Evolutionary conservation across 305 asterid genomes (phyloP).

Genomic region (Fraxinus angustifolia): DNA sequence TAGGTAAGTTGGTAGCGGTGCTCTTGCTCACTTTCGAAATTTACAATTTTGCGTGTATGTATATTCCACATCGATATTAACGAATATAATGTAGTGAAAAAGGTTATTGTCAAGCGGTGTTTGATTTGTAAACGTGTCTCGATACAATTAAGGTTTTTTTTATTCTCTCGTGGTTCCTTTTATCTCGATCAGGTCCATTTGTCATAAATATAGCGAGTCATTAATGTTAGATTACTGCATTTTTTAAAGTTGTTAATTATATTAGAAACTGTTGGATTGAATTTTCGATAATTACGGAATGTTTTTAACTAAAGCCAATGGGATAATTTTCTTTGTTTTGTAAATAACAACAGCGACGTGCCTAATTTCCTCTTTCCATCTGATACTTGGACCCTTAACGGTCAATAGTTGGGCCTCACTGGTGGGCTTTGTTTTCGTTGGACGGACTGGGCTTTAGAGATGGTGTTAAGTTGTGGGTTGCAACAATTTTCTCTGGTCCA

Average conservation of each 20-base stretch:
- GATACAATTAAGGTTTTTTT: neutral
- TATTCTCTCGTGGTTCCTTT: no score
- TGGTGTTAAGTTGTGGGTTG: neutral
- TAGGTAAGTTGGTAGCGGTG: neutral
- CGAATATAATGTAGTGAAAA: neutral
- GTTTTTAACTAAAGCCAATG: neutral
- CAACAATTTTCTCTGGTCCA: neutral
- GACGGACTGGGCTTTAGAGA: neutral
- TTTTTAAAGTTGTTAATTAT: no score
- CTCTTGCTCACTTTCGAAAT: neutral
- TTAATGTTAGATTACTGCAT: no score
- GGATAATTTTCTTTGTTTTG: no score
- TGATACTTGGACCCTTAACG: neutral
- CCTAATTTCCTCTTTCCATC: no score
- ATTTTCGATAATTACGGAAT: neutral
- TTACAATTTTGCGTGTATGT: neutral
- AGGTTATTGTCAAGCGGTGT: no score
- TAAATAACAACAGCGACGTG: no score
- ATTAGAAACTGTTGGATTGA: no score
- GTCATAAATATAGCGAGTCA: no score
- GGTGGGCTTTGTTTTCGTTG: neutral
- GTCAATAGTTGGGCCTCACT: neutral
- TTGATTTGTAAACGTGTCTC: neutral
- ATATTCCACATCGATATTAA: neutral
- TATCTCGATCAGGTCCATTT: no score